Conservation (phyloP, 352 stramenopile species). For the Pythium oligandrum region DNA sequence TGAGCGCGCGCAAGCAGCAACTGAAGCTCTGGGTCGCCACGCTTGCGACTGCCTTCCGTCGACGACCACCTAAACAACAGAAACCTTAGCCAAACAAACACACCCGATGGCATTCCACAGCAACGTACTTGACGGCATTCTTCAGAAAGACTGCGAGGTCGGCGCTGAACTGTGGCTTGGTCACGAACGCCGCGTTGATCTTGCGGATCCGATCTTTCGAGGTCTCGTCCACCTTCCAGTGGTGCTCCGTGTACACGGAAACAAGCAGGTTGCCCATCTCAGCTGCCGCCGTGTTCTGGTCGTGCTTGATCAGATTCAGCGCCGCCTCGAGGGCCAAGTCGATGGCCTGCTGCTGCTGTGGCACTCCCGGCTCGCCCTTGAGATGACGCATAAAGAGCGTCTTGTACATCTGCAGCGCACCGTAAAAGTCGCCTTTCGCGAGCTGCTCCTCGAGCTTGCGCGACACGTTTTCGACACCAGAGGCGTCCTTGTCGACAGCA, state of each 20-base stretch:
- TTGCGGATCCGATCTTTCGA: constrained; percentile 66
- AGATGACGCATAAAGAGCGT: constrained; percentile 85
- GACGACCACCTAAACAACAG: constrained; percentile 49
- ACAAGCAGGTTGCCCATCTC: constrained; percentile 82
- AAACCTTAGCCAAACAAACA: constrained; percentile 1
- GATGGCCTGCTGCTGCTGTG: constrained; percentile 58
- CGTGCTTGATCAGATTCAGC: constrained; percentile 62
- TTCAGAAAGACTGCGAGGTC: constrained; percentile 70
- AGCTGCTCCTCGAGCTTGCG: constrained; percentile 77
- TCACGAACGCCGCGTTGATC: constrained; percentile 55
- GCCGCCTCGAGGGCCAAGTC: constrained; percentile 62
- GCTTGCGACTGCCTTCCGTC: constrained; percentile 59
- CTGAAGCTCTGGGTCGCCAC: constrained; percentile 73
- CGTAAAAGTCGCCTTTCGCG: constrained; percentile 75
- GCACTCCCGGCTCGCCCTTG: constrained; percentile 54
- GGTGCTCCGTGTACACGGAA: constrained; percentile 64
- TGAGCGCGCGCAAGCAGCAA: constrained; percentile 60
- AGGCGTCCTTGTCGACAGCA: constrained; percentile 24
- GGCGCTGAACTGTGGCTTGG: constrained; percentile 62
- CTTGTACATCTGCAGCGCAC: constrained; percentile 89
- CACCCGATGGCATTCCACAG: constrained; percentile 3
- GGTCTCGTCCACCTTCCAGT: constrained; percentile 60
- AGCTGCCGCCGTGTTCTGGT: constrained; percentile 68
- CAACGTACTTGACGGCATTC: constrained; percentile 69
- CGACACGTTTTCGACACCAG: constrained; percentile 67